These are phyloP conservation scores for Leccinum disarticulatum DNA, from an alignment of 768 basidiomycete species.

Conservation along the genomic window DNA sequence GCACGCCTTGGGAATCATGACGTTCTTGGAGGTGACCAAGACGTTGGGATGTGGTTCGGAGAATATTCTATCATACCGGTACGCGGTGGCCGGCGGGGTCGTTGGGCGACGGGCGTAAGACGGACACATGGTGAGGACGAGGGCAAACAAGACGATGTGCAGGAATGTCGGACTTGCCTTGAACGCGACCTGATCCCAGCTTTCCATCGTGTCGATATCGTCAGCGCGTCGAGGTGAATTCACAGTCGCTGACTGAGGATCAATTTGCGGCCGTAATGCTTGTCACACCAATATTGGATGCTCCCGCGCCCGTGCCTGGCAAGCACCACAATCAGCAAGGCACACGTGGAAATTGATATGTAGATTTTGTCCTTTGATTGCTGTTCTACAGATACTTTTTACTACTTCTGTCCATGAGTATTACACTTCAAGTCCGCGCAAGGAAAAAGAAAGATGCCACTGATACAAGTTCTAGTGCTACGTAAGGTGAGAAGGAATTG, in stretches of 20 bases:
- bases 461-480: slow-evolving; percentile 16
- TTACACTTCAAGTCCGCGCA: background rate
- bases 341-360: background rate
- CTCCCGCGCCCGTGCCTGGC: background rate
- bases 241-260: background rate
- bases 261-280: slow-evolving; percentile 1
- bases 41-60: slow-evolving; percentile 61
- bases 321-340: background rate
- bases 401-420: background rate
- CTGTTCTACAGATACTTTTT: slow-evolving; percentile 3
- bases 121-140: background rate
- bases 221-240: background rate
- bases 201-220: slow-evolving; percentile 19
- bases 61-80: slow-evolving; percentile 47
- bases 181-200: slow-evolving; percentile 32
- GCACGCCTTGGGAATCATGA: slow-evolving; percentile 61
- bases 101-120: background rate
- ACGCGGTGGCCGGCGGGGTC: background rate
- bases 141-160: background rate
- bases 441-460: background rate
- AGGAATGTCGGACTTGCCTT: slow-evolving; percentile 23
- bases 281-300: background rate
- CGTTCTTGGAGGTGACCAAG: slow-evolving; percentile 70
- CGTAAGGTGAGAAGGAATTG: slow-evolving; percentile 18
- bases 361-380: background rate